Conservation (phyloP, 352 stramenopile species). For the Paralagenidium karlingii region DNA sequence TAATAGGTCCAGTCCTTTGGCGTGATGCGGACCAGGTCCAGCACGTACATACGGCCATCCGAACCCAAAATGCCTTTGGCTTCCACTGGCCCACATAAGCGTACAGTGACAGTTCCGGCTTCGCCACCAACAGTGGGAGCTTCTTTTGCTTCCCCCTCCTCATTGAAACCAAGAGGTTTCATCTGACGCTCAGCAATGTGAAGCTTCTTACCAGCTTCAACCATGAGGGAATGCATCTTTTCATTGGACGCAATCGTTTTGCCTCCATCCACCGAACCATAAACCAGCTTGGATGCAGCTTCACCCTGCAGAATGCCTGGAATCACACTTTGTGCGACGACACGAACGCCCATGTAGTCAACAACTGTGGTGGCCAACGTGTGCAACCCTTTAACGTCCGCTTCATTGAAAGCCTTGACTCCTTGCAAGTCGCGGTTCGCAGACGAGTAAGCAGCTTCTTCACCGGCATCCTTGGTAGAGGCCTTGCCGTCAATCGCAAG, state of each 20-base stretch:
- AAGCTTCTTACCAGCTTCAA: conserved; percentile 68
- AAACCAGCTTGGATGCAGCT: conserved; percentile 89
- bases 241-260: conserved; percentile 82
- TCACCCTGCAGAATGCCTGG: conserved; percentile 93
- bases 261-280: conserved; percentile 89
- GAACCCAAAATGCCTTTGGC: conserved; percentile 93
- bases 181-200: conserved; percentile 83
- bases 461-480: conserved; percentile 45
- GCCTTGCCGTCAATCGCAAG: conserved; percentile 76
- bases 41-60: conserved; percentile 88
- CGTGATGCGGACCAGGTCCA: conserved; percentile 92
- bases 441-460: conserved; percentile 74
- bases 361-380: conserved; percentile 92
- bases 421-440: conserved; percentile 85
- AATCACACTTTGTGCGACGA: conserved; percentile 93
- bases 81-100: conserved; percentile 87
- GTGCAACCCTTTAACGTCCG: conserved; percentile 83
- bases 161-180: conserved; percentile 39
- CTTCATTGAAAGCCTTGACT: conserved; percentile 86
- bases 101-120: conserved; percentile 36
- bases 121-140: conserved; percentile 23
- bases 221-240: conserved; percentile 89
- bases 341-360: conserved; percentile 90
- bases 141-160: conserved; percentile 23
- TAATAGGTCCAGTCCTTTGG: conserved; percentile 92